These are phyloP conservation scores for Alternaria alternata DNA, from an alignment of 2,329 filamentous ascomycete species.

Conservation along the genomic window DNA sequence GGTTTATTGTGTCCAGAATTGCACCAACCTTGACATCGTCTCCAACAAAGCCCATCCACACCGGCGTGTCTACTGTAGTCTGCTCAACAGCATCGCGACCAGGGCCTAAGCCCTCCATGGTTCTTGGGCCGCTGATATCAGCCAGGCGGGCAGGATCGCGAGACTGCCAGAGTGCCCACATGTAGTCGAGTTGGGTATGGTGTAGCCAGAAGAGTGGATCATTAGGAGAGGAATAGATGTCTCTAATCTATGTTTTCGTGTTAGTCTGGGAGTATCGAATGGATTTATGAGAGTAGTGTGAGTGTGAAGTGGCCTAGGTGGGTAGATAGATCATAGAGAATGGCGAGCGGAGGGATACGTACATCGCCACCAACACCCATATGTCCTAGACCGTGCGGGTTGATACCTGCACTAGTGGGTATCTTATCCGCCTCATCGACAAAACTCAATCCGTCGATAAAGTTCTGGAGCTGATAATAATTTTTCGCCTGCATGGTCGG, in stretches of 20 bases:
- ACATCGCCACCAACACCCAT: neutral
- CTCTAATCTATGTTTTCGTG: neutral
- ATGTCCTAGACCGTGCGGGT: neutral
- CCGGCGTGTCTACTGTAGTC: neutral
- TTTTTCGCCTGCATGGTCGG: neutral
- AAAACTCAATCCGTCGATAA: neutral
- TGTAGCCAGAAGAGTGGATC: neutral
- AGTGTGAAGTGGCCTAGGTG: neutral
- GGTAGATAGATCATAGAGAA: neutral
- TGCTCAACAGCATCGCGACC: neutral
- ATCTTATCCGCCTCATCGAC: neutral
- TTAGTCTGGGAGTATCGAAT: neutral
- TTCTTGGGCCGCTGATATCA: neutral
- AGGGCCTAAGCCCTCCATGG: neutral
- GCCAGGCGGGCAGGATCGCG: neutral
- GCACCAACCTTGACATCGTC: neutral
- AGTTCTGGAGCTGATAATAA: neutral
- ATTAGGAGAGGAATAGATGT: neutral
- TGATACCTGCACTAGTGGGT: neutral
- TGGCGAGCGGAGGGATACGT: neutral
- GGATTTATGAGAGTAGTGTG: neutral
- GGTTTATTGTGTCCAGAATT: neutral
- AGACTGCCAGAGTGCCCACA: neutral
- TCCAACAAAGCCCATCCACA: neutral
- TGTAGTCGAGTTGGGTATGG: neutral